These are phyloP conservation scores for Xylaria digitata DNA, from an alignment of 2,329 filamentous ascomycete genomes.

Conservation along the genomic window DNA sequence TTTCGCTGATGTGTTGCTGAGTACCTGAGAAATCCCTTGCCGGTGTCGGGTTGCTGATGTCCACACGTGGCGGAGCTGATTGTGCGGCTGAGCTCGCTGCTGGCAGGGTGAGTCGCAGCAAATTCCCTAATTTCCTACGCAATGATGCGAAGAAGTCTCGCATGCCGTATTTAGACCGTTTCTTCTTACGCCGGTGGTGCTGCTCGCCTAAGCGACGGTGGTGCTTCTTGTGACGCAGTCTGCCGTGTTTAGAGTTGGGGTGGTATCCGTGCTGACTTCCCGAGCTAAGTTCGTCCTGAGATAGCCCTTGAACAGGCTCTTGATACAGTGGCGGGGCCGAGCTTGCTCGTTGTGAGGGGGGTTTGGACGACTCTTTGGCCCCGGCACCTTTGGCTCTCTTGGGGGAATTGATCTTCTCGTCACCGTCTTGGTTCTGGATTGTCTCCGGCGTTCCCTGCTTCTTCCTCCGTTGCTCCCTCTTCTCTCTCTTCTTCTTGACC, in stretches of 20 bases:
- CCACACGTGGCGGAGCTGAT: background rate
- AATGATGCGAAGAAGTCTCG: slow-evolving; percentile 32
- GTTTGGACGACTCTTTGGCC: background rate
- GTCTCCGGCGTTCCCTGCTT: background rate
- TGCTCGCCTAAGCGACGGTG: slow-evolving; percentile 24
- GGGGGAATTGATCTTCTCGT: background rate
- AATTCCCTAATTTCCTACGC: slow-evolving; percentile 29
- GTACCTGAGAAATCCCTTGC: background rate
- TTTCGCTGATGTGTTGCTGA: background rate
- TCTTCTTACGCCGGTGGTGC: slow-evolving; percentile 31
- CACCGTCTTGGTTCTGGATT: background rate
- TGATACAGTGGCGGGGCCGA: slow-evolving; percentile 21
- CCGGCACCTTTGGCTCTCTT: slow-evolving; percentile 1
- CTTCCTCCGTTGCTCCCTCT: background rate
- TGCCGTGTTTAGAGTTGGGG: slow-evolving; percentile 3
- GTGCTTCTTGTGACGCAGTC: slow-evolving; percentile 29
- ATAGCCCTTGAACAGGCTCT: background rate
- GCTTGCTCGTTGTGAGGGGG: background rate
- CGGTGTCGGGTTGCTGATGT: background rate
- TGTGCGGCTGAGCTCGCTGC: background rate
- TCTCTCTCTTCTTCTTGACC: slow-evolving; percentile 15
- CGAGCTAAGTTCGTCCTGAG: background rate
- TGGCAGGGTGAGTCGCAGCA: slow-evolving; percentile 16
- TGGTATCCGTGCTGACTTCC: slow-evolving; percentile 16
- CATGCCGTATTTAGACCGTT: slow-evolving; percentile 17